Conservation (phyloP, 139 green algal genomes). For the Haematococcus sp. region DNA sequence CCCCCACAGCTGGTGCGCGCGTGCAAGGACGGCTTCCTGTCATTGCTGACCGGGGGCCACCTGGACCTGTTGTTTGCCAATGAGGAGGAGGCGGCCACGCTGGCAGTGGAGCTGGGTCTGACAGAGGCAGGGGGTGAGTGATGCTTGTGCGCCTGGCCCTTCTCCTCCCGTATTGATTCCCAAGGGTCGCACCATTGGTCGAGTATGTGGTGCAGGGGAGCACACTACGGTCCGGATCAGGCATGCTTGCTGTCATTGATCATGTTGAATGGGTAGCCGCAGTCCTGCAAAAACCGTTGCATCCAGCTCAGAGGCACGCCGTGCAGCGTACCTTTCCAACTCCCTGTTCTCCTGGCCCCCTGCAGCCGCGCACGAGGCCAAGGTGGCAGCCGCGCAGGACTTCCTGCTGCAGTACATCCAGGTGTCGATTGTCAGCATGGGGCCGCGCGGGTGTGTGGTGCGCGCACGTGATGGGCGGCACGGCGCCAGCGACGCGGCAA, state of each 20-base stretch:
- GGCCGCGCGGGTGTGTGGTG: constrained; percentile 57
- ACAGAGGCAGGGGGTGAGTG: background rate
- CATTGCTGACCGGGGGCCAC: constrained; percentile 45
- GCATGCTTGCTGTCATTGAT: too few species aligned
- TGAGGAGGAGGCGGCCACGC: constrained; percentile 69
- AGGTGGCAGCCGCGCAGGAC: constrained; percentile 32
- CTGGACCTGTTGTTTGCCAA: constrained; percentile 87
- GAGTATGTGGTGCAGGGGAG: background rate
- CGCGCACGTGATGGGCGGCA: constrained; percentile 13
- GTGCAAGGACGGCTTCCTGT: constrained; percentile 47
- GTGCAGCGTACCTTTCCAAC: too few species aligned
- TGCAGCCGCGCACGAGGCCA: background rate
- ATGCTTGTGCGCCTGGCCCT: too few species aligned
- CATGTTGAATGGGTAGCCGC: too few species aligned
- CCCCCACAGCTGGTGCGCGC: constrained; percentile 38
- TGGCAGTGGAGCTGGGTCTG: constrained; percentile 40
- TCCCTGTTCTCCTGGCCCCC: background rate
- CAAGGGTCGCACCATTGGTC: too few species aligned
- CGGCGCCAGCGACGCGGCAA: constrained; percentile 21
- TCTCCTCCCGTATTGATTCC: background rate
- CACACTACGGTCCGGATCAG: too few species aligned
- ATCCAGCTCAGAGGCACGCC: too few species aligned
- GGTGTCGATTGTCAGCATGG: constrained; percentile 60
- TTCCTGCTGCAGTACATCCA: constrained; percentile 36
- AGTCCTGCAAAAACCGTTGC: too few species aligned